Base-by-base conservation (phyloP, 2,329 filamentous ascomycete species). In the Pseudopithomyces maydicus region DNA sequence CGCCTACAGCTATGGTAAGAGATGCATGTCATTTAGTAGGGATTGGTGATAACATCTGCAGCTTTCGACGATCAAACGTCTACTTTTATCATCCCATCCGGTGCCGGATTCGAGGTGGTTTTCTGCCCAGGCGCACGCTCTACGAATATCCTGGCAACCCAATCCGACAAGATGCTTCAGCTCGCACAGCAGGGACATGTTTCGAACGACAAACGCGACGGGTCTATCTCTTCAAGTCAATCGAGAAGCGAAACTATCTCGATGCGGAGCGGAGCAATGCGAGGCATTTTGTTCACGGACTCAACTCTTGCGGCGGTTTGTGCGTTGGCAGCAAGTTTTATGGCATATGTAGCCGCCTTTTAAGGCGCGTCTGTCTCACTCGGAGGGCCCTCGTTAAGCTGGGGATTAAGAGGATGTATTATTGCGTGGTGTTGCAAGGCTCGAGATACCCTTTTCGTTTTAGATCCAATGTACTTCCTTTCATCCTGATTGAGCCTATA, bases 1-100 rank as follows among this genome's bases (percentile, higher is more conserved):
- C 75, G 91, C 91, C 2, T 96, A 95, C 77, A 91, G 88, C 68
- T 96, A 85, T 72, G 81, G 88, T 89, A 49, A 86, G 85, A 73
- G 8, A 5, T 14, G 6, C 39, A 1, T n/a, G 7, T 38, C 10
- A 14, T 23, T 33, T 4, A 2, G 17, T 2, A 32, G 2, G 11
- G 47, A 11, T 1, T 22, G 32, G 17, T 35, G 22, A 38, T 54
- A 10, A 41, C 54, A 35, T 42, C 6, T 33, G 6, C 43, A 80
- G 80, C 84, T n/a, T 85, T 83, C 61, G 83, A 86, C 63, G 84
- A 86, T 61, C 79, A 83, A 62, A 80, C 77, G 11, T 84, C 82
- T 20, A 85, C 83, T 1, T 85, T 86, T 71, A 83, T 85, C 65
- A 81, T 84, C 33, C 81, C 81, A 3, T 76, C 79, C 33, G 90